Conservation (phyloP, 2,329 filamentous ascomycete species). For the Claviceps purpurea region DNA sequence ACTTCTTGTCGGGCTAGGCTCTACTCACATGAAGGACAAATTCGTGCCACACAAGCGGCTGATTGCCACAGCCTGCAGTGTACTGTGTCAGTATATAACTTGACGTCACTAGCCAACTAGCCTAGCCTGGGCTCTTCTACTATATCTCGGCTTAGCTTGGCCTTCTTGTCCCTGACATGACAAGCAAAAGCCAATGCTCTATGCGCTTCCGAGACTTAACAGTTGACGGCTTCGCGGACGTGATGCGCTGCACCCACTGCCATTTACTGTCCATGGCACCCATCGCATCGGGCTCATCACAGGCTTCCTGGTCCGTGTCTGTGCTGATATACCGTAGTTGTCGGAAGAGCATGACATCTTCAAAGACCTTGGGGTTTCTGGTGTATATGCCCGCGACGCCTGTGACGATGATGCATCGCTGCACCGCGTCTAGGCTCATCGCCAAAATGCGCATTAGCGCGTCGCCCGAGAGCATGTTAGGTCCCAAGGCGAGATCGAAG, state of each 20-base stretch:
- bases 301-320: background rate
- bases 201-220: background rate
- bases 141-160: too few species aligned
- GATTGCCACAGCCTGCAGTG: too few species aligned
- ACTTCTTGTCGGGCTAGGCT: too few species aligned
- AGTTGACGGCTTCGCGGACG: background rate
- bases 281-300: background rate
- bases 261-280: constrained; percentile 1
- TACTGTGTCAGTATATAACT: too few species aligned
- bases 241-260: constrained; percentile 1
- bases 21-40: too few species aligned
- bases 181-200: background rate
- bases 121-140: too few species aligned
- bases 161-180: background rate
- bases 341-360: background rate
- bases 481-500: background rate
- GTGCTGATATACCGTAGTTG: background rate
- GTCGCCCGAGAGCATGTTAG: constrained; percentile 2
- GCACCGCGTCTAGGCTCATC: background rate
- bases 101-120: too few species aligned
- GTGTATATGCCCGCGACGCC: constrained; percentile 3
- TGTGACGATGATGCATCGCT: constrained; percentile 3
- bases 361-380: background rate
- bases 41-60: too few species aligned
- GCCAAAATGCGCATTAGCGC: constrained; percentile 1